Evolutionary conservation across 2,329 filamentous ascomycete species (phyloP), one percentile per base, ranked within the genome.

Genomic region (Thielaviopsis punctulata): DNA sequence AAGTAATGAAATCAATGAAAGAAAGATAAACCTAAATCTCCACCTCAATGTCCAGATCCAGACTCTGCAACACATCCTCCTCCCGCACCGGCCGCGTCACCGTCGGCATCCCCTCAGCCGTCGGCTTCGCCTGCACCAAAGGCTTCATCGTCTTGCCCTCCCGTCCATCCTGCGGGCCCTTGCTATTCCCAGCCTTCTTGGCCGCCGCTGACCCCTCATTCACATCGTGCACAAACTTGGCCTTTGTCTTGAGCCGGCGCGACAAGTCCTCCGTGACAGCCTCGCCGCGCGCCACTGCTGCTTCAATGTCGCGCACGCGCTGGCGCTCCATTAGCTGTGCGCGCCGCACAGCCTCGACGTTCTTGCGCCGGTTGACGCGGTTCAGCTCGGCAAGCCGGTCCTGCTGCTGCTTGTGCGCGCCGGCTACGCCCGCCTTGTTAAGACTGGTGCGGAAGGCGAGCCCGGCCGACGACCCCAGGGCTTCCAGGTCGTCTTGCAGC

Each of bases 31-130:
- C 23, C 22, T 19, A 9, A 49, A 55, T 49, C 9, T 94, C 88
- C 60, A 95, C 81, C 59, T 96, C 90, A 63, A 96, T 87, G 24
- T 87, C 90, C 60, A 96, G 69, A 64, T 96, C 92, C 70, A 96
- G 71, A 23, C 80, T 76, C 1, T 84, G 88, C 65, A 96, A 90
- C 52, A 95, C 84, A 62, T 96, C 92, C 62, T 96, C 92, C 56
- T 95, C 89, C 71, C 84, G 83, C 53, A 88, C 76, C 25, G 83
- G 81, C 67, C 85, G 81, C 61, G 90, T 85, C 48, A 87, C 84
- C 12, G 80, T 80, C 2, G 78, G 74, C 55, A 81, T 66, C 12
- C 75, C 75, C 7, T 24, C 41, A 12, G 33, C 13, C 18, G 24
- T 25, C 60, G 76, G 79, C 22, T 39, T 43, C 5, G 43, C 12